Base-by-base conservation (phyloP, 2,329 filamentous ascomycete genomes). In the Fusarium papillatum region DNA sequence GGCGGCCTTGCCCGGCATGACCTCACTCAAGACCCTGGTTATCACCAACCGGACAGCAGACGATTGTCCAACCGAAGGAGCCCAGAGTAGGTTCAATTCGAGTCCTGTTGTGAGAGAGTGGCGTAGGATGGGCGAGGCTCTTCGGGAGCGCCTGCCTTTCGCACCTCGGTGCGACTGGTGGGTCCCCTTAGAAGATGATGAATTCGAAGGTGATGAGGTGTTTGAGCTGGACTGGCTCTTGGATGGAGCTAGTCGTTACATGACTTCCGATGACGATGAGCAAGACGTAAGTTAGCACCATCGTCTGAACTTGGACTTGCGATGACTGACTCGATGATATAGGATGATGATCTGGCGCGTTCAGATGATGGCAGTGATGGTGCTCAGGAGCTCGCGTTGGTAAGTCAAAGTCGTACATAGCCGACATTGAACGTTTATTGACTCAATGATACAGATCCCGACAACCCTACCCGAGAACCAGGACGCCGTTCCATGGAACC, bases 1-100 rank as follows among this genome's bases (percentile, higher is more conserved):
- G 17, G 10, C 36, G 19, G 66, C 57, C 1, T 26, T 72, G 1
- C 62, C 62, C 1, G 26, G 66, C 1, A 62, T 72, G 57, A 36
- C 29, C 2, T 26, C 55, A 0, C 13, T 70, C 6, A 34, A 48
- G 13, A 63, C 24, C 5, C 39, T 72, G 2, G 48, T 62, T 9
- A 24, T 72, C 26, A 59, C 57, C 1, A 72, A 69, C 6, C 59
- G 70, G 7, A 69, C 57, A 3, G 66, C 63, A 3, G 57, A 69
- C n/a, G 70, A 72, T 16, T 7, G 2, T 3, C 31, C 10, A 26
- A 19, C 5, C 1, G 46, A 38, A 3, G 70, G 70, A 1, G 66
- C 70, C 1, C 69, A 71, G 13, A 69, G 70, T 36, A 5, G 24
- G 11, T 31, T 36, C 2, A 69, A 63, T 2, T 63, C 66, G 1